Evolutionary conservation across 2,329 filamentous ascomycete genomes (phyloP).

Genomic region (Curvularia hawaiiensis): DNA sequence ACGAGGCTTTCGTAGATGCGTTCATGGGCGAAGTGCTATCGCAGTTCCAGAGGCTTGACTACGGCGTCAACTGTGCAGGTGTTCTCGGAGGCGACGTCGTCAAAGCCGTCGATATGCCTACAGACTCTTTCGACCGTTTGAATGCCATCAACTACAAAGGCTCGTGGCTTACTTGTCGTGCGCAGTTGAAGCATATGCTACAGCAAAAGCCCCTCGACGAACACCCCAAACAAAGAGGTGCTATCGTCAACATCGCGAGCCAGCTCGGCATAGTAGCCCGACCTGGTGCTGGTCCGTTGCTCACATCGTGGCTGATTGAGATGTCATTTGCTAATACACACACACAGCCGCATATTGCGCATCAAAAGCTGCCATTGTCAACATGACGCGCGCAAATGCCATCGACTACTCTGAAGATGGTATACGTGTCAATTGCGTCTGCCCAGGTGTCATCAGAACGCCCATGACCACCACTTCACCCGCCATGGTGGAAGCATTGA

Average conservation of each 20-base stretch:
- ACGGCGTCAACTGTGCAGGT: conserved; percentile 62
- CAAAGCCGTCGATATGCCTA: conserved; percentile 54
- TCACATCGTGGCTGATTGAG: background rate
- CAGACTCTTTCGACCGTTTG: conserved; percentile 58
- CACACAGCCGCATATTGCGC: conserved; percentile 59
- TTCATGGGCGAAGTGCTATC: conserved; percentile 46
- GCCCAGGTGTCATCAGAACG: conserved; percentile 57
- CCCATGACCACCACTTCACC: conserved; percentile 40
- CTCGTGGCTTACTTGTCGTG: conserved; percentile 61
- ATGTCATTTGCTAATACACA: background rate
- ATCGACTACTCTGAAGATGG: conserved; percentile 58
- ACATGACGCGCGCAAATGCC: conserved; percentile 62
- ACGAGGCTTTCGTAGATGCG: conserved; percentile 52
- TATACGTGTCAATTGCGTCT: conserved; percentile 66
- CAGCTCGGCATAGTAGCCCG: conserved; percentile 54
- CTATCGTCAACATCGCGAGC: conserved; percentile 62
- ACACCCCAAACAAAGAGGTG: conserved; percentile 43
- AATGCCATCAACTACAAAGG: conserved; percentile 63
- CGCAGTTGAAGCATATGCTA: conserved; percentile 58
- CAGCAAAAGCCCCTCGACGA: conserved; percentile 56
- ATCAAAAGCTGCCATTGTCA: conserved; percentile 64
- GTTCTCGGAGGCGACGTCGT: conserved; percentile 51
- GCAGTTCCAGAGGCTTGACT: conserved; percentile 58
- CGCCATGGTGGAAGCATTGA: conserved; percentile 40
- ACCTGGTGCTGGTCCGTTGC: conserved; percentile 28